Evolutionary conservation across 768 basidiomycete species (phyloP).

Genomic region (Xerocomellus chrysenteron): DNA sequence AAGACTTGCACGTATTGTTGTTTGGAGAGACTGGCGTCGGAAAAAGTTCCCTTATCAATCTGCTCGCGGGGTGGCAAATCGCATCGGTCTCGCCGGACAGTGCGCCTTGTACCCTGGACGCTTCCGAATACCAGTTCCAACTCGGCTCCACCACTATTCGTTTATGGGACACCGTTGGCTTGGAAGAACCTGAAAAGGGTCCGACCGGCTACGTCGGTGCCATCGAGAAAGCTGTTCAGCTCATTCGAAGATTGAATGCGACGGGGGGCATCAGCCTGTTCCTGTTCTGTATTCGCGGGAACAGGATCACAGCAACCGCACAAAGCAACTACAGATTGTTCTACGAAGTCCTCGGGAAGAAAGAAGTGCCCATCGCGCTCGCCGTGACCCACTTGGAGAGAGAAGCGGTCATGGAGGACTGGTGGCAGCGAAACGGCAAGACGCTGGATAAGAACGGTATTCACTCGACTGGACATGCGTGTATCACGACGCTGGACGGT

Average conservation of each 20-base stretch:
- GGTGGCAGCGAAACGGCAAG: constrained; percentile 30
- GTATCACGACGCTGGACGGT: constrained; percentile 27
- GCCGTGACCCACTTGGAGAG: constrained; percentile 42
- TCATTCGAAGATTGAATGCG: constrained; percentile 33
- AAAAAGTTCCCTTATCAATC: constrained; percentile 28
- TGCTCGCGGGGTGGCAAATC: constrained; percentile 27
- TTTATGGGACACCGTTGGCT: constrained; percentile 35
- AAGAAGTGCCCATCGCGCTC: constrained; percentile 39
- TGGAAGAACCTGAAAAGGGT: constrained; percentile 29
- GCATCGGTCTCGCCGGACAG: constrained; percentile 26
- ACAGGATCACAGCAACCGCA: constrained; percentile 31
- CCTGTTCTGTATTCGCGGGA: constrained; percentile 40
- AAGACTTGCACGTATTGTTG: constrained; percentile 35
- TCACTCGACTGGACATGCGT: constrained; percentile 29
- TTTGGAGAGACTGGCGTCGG: constrained; percentile 39
- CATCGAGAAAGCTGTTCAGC: constrained; percentile 30
- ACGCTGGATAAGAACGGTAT: constrained; percentile 22
- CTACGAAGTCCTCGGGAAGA: constrained; percentile 28
- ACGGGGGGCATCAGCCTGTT: constrained; percentile 40
- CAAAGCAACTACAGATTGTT: constrained; percentile 27
- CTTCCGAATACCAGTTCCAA: constrained; percentile 26
- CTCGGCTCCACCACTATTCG: constrained; percentile 24
- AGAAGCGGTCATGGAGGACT: constrained; percentile 32
- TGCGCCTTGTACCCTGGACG: constrained; percentile 35
- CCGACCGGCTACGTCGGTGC: constrained; percentile 23